Conservation (phyloP, 805 yeast genomes). For the Kodamaea kakaduensis region DNA sequence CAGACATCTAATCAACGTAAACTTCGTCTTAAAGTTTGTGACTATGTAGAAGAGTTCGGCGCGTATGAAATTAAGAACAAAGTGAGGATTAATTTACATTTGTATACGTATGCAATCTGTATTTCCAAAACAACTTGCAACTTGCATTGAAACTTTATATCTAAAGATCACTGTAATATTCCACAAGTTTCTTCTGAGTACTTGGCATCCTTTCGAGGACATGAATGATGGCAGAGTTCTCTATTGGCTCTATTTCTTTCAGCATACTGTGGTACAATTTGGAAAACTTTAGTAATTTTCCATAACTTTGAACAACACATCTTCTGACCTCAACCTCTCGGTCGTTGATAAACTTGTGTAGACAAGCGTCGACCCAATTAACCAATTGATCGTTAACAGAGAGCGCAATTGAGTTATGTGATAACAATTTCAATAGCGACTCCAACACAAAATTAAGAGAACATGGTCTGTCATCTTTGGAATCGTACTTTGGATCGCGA, state of each 20-base stretch:
- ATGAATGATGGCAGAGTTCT: constrained; percentile 16
- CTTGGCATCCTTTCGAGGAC: constrained; percentile 36
- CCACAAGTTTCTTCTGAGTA: constrained; percentile 45
- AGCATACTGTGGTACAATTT: constrained; percentile 13
- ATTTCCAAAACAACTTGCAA: constrained; percentile 17
- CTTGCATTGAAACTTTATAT: neutral
- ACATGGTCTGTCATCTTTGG: neutral
- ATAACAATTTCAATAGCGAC: constrained; percentile 24
- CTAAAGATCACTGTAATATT: constrained; percentile 30
- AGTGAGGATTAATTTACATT: too few species aligned
- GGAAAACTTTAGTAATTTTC: constrained; percentile 25
- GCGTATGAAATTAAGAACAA: too few species aligned
- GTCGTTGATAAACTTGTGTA: constrained; percentile 26
- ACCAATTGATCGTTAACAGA: constrained; percentile 18
- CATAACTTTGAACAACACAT: constrained; percentile 35
- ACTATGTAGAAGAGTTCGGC: too few species aligned
- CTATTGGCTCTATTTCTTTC: constrained; percentile 11
- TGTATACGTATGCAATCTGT: constrained; percentile 12
- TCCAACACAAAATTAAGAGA: constrained; percentile 21
- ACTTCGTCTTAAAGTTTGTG: too few species aligned
- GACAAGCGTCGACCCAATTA: constrained; percentile 24
- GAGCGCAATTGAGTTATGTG: constrained; percentile 16
- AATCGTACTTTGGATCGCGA: neutral
- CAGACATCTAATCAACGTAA: constrained; percentile 6
- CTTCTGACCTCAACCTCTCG: constrained; percentile 36